Percentiles rank a stretch among this genome's conserved stretches.
These are phyloP conservation scores for Cadophora malorum DNA, from an alignment of 2,329 filamentous ascomycete genomes.

Conservation along the genomic window DNA sequence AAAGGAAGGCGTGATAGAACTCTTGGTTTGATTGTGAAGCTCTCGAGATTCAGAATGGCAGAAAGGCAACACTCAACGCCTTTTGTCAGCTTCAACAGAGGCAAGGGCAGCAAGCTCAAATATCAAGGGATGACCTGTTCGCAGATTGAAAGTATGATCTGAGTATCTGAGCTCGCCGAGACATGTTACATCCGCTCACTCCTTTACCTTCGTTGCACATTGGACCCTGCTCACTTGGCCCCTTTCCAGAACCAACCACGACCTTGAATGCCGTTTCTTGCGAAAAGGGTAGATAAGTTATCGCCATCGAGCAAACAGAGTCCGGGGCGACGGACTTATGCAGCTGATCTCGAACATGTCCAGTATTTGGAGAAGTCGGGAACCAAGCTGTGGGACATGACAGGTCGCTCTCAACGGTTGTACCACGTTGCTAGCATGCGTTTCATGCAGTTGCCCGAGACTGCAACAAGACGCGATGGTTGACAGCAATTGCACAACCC, in stretches of 20 bases:
- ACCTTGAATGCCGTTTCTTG: neutral
- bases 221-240: neutral
- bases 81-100: neutral
- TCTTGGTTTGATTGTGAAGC: neutral
- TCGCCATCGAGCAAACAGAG: neutral
- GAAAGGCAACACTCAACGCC: neutral
- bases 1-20: neutral
- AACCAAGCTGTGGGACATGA: neutral
- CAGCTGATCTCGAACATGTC: neutral
- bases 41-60: neutral
- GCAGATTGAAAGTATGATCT: neutral
- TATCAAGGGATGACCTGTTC: neutral
- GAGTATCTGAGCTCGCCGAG: neutral
- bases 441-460: neutral
- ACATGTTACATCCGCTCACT: neutral
- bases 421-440: neutral
- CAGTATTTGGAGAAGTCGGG: neutral
- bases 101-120: neutral
- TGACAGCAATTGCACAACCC: neutral
- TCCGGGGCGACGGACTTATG: neutral
- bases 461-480: neutral
- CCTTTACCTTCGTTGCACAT: neutral
- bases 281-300: neutral
- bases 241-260: neutral
- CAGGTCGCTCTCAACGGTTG: neutral